Evolutionary conservation across 768 basidiomycete genomes (phyloP), one percentile per base, ranked within the genome.

Genomic region (Tulasnella sp.): DNA sequence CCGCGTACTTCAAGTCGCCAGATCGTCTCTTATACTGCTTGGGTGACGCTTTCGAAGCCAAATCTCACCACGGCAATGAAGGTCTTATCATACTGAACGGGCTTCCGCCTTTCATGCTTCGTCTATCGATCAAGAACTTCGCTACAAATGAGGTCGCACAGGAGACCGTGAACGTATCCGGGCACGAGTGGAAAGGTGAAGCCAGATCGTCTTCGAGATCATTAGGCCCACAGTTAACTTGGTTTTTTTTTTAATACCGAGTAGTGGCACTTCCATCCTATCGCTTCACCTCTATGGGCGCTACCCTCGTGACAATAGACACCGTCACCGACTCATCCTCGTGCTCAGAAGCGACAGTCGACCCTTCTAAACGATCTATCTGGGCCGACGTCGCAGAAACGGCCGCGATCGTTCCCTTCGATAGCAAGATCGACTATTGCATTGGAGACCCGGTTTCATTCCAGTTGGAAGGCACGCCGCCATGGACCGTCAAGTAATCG

Each of bases 371-470:
- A 30, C 76, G 79, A 54, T 80, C 80, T 17, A 77, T 88, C 41
- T 87, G 85, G 84, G 79, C 92, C 11, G 91, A 97, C 64, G 92
- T 98, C n/a, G 89, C 92, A 2, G 96, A 99, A 71, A 90, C 90
- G 1, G 96, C 96, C 8, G 82, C 89, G 11, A 92, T 99, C 56
- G 78, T 91, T 48, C 85, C 94, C 4, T 80, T 92, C 64, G 85
- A 87, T 65, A 74, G 83, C 59, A 77, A 81, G 59, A 76, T 76
- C 64, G 84, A 98, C 66, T 83, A 87, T 62, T 99, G 96, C 71
- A 85, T 89, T 1, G 94, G 93, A 8, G 92, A 97, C 61, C 76
- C 82, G 27, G 77, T 87, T 8, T 90, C 90, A 63, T 98, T 96
- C 77, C 84, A 93, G 67, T 75, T 99, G 15, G 91, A 96, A 70